Conservation (phyloP, 257 asterid genomes). For the Solanum sitiens region DNA sequence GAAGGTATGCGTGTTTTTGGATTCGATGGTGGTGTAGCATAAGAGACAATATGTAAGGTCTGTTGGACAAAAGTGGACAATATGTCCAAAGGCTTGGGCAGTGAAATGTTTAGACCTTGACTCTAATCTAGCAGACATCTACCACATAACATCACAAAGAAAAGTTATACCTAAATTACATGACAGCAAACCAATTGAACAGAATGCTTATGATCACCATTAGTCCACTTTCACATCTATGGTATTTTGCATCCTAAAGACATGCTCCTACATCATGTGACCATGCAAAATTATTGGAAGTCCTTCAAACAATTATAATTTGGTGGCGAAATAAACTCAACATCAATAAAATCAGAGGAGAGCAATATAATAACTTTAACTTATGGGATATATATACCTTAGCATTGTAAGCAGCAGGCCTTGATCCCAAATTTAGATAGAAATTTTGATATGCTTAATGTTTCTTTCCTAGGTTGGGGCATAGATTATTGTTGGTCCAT, state of each 20-base stretch:
- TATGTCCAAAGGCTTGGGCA: neutral
- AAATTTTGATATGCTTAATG: constrained; percentile 45
- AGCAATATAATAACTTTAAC: neutral
- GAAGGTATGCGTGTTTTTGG: neutral
- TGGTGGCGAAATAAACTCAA: neutral
- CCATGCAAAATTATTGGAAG: neutral
- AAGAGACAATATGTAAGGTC: neutral
- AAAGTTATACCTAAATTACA: neutral
- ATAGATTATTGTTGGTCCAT: no score
- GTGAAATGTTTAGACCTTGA: neutral
- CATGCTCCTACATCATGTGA: neutral
- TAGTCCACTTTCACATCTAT: neutral
- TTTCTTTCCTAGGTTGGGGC: constrained; percentile 47
- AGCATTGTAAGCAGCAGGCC: constrained; percentile 73
- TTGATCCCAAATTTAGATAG: constrained; percentile 44
- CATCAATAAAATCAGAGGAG: neutral
- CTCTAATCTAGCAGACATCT: neutral
- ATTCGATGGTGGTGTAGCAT: neutral
- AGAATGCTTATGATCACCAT: neutral
- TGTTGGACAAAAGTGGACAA: neutral
- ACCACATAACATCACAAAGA: neutral
- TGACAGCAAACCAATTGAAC: neutral
- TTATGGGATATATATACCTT: constrained; percentile 28
- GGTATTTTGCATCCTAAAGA: neutral
- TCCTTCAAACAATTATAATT: neutral